Evolutionary conservation across 2,329 filamentous ascomycete species (phyloP).

Genomic region (Fusarium palustre): DNA sequence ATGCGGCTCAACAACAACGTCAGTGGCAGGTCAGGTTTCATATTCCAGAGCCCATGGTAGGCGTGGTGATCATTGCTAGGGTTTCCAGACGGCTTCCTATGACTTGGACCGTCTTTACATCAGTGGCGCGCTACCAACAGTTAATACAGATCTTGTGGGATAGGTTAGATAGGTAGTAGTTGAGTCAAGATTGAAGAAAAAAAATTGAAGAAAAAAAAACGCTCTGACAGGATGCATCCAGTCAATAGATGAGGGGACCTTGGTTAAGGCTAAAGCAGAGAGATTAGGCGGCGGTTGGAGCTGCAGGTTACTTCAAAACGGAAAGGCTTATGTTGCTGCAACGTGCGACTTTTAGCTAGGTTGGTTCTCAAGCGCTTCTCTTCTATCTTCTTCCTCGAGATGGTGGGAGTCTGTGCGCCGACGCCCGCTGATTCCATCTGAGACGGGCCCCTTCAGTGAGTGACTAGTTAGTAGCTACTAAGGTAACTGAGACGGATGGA

Average conservation of each 20-base stretch:
- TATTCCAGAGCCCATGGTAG: constrained; percentile 1
- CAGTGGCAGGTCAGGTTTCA: constrained; percentile 31
- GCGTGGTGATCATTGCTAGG: background rate
- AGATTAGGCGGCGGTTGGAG: constrained; percentile 26
- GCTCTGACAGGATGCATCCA: constrained; percentile 37
- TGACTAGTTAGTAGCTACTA: too few relatives aligned
- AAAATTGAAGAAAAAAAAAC: too few relatives aligned
- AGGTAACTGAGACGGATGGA: too few relatives aligned
- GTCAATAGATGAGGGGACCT: constrained; percentile 25
- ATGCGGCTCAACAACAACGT: constrained; percentile 41
- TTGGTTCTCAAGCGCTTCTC: constrained; percentile 9
- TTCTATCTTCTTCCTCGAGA: constrained; percentile 12
- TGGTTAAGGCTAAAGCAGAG: constrained; percentile 33
- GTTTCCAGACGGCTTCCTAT: background rate
- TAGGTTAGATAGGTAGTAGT: background rate
- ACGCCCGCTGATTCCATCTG: constrained; percentile 31
- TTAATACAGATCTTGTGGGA: constrained; percentile 6
- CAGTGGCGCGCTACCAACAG: constrained; percentile 19
- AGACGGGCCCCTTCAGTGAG: constrained; percentile 1
- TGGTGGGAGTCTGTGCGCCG: constrained; percentile 41
- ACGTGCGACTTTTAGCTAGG: constrained; percentile 33
- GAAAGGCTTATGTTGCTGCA: constrained; percentile 26
- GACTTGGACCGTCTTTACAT: background rate
- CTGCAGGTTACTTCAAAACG: constrained; percentile 29
- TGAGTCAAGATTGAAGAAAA: constrained; percentile 5